A percentile compares a stretch with the other conserved stretches of the same genome.
Evolutionary conservation across 2,329 filamentous ascomycete species (phyloP).

Genomic region (Drechslerella dactyloides): DNA sequence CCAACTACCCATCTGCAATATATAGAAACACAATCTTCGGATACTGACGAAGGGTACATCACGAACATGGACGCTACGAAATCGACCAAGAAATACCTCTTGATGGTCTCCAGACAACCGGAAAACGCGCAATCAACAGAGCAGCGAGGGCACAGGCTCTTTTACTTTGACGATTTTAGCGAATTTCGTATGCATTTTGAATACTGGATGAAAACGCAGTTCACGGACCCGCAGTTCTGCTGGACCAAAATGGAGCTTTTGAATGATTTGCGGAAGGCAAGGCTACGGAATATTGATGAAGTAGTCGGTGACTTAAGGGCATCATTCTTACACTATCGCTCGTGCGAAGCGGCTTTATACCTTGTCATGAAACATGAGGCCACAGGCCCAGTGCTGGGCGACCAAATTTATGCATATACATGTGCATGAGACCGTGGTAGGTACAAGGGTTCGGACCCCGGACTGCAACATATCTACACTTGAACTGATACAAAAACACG

Average conservation of each 20-base stretch:
- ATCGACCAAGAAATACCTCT: constrained; percentile 5
- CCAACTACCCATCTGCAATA: no score
- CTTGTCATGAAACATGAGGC: constrained; percentile 20
- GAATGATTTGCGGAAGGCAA: constrained; percentile 12
- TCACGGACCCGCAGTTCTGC: constrained; percentile 22
- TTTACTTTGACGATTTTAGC: constrained; percentile 19
- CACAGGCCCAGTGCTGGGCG: no score
- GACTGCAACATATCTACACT: no score
- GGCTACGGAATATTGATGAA: constrained; percentile 8
- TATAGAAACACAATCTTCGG: no score
- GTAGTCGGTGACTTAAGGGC: constrained; percentile 28
- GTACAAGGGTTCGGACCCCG: no score
- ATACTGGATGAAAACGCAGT: constrained; percentile 9
- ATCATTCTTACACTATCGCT: constrained; percentile 35
- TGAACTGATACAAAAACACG: no score
- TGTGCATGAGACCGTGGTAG: no score
- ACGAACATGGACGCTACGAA: no score
- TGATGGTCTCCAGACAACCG: constrained; percentile 17
- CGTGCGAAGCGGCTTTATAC: constrained; percentile 29
- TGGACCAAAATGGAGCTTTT: constrained; percentile 32
- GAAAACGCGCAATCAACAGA: constrained; percentile 13
- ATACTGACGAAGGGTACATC: no score
- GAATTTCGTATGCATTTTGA: constrained; percentile 25
- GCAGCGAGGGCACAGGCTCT: constrained; percentile 18
- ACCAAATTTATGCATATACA: no score